Evolutionary conservation across 306 rosid genomes (phyloP).

Genomic region (Castanea sativa): DNA sequence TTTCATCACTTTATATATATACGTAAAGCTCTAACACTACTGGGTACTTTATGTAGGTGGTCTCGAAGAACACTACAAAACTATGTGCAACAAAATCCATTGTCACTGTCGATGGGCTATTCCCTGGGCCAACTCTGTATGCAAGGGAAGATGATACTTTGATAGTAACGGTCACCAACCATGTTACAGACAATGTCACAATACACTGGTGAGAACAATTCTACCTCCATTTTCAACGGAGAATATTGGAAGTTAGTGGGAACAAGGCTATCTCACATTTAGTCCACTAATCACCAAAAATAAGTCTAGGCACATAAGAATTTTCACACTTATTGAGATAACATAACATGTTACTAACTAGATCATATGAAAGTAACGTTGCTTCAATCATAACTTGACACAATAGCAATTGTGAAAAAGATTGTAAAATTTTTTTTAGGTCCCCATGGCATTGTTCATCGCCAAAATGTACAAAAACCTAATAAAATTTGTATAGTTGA

Average conservation of each 20-base stretch:
- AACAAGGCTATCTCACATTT: no score
- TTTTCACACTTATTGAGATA: no score
- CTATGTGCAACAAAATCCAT: slow-evolving; percentile 57
- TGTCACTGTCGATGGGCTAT: slow-evolving; percentile 56
- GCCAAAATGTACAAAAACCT: no score
- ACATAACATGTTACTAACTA: no score
- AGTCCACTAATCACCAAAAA: no score
- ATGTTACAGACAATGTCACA: slow-evolving; percentile 47
- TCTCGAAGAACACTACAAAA: slow-evolving; percentile 50
- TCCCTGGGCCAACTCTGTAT: slow-evolving; percentile 65
- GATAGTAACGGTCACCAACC: slow-evolving; percentile 64
- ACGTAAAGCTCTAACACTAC: slow-evolving; percentile 1
- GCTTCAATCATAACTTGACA: no score
- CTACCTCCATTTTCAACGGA: not conserved
- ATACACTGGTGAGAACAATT: slow-evolving; percentile 63
- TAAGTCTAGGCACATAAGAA: no score
- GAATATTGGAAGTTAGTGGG: not conserved
- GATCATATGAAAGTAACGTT: no score
- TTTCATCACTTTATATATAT: no score
- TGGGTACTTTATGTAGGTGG: slow-evolving; percentile 49
- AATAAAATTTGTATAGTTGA: not conserved
- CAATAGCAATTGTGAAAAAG: no score
- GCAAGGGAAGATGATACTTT: slow-evolving; percentile 76
- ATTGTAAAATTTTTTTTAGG: no score
- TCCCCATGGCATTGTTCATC: no score